Conservation (phyloP, 129 eudicot species). For the Chrysanthemum makinoi region DNA sequence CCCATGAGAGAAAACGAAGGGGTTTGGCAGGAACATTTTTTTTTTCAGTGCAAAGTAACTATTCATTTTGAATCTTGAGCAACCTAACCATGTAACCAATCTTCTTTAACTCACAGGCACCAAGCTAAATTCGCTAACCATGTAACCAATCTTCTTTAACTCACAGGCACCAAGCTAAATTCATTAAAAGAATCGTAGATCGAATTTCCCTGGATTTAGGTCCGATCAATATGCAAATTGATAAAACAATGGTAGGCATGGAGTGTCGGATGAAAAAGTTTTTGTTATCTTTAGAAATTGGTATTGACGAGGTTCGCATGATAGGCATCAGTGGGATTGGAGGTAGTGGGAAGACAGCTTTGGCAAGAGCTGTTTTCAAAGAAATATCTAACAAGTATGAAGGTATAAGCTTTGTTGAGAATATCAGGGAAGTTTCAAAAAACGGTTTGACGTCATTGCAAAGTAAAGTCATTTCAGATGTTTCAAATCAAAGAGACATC, state of each 20-base stretch:
- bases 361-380: constrained; percentile 12
- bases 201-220: no score
- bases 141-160: background rate
- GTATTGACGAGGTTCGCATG: background rate
- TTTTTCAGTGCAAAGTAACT: no score
- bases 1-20: no score
- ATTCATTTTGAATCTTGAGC: no score
- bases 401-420: background rate
- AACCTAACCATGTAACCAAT: no score
- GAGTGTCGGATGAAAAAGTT: background rate
- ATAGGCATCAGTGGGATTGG: constrained; percentile 8
- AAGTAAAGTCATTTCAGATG: background rate
- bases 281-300: background rate
- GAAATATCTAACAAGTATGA: no score
- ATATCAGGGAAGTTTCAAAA: background rate
- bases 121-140: no score
- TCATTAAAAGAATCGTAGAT: background rate
- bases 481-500: background rate
- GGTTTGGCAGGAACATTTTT: no score
- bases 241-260: background rate
- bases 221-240: no score
- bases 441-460: background rate
- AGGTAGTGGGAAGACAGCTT: constrained; percentile 2
- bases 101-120: no score
- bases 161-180: background rate